Percentiles rank a stretch among this genome's conserved stretches.
Conservation (phyloP, 768 basidiomycete species). For the Tubosaeta sp. region DNA sequence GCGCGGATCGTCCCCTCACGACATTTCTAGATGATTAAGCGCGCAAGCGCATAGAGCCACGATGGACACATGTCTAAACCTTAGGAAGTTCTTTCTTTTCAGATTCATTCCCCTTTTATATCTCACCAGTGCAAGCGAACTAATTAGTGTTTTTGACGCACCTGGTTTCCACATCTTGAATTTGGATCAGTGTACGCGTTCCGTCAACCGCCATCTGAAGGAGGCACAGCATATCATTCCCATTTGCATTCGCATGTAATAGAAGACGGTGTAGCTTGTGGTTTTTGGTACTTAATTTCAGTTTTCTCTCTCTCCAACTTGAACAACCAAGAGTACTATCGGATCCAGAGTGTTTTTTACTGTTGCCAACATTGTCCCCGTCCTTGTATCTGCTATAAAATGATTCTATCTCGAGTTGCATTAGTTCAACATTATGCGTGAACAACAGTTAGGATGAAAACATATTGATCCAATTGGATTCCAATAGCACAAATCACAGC, state of each 20-base stretch:
- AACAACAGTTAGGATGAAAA: background rate
- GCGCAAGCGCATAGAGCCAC: slow-evolving; percentile 62
- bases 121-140: slow-evolving; percentile 47
- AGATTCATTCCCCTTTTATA: slow-evolving; percentile 7
- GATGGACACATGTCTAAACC: slow-evolving; percentile 10
- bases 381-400: slow-evolving; percentile 14
- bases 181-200: slow-evolving; percentile 16
- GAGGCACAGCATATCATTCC: slow-evolving; percentile 53
- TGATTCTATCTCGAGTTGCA: slow-evolving; percentile 3
- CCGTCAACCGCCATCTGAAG: slow-evolving; percentile 60
- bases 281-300: slow-evolving; percentile 25
- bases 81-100: slow-evolving; percentile 27
- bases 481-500: slow-evolving; percentile 29
- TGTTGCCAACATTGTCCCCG: slow-evolving; percentile 4
- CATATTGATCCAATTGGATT: background rate
- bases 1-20: background rate
- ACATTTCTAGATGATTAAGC: slow-evolving; percentile 64
- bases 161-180: slow-evolving; percentile 11
- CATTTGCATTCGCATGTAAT: slow-evolving; percentile 53
- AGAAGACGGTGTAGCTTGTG: slow-evolving; percentile 38
- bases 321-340: slow-evolving; percentile 9
- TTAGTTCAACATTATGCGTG: background rate
- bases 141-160: slow-evolving; percentile 27
- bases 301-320: slow-evolving; percentile 4
- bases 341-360: slow-evolving; percentile 4